phyloP scores from a whole-genome alignment of 1,139 yeast species.

The Yamadazyma membranifaciens region DNA sequence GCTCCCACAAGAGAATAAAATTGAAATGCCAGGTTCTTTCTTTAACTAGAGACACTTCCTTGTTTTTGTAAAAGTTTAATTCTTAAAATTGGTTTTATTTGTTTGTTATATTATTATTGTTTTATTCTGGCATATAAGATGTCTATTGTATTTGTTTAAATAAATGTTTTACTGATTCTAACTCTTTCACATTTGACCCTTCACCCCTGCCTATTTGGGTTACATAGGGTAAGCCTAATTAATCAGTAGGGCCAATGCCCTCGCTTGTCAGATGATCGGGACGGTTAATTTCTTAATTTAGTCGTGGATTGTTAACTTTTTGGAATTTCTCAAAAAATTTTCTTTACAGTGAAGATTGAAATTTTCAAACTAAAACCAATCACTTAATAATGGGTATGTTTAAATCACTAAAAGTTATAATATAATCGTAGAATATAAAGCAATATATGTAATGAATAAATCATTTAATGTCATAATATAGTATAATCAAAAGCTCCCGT shows the following conservation, averaged over 20 bases:
- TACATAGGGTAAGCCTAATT: too few species aligned
- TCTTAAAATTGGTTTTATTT: not conserved
- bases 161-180: not conserved
- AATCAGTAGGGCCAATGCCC: conserved; percentile 14
- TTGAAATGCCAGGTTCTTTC: conserved; percentile 19
- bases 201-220: too few species aligned
- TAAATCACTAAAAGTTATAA: not conserved
- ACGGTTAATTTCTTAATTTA: conserved; percentile 2
- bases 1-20: conserved; percentile 4
- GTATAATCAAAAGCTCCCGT: not conserved
- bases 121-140: not conserved
- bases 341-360: conserved; percentile 10
- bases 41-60: conserved; percentile 5
- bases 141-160: not conserved
- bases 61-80: too few species aligned
- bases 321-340: conserved; percentile 16
- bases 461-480: not conserved
- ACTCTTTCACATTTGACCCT: not conserved
- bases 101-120: not conserved
- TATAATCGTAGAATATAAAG: conserved; percentile 1
- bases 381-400: conserved; percentile 21
- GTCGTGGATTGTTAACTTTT: conserved; percentile 7
- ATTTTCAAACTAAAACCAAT: conserved; percentile 14
- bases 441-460: too few species aligned
- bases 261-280: conserved; percentile 1